phyloP scores from a whole-genome alignment of 1,139 yeast genomes.

The Suzukiozyma palmioleophila region DNA sequence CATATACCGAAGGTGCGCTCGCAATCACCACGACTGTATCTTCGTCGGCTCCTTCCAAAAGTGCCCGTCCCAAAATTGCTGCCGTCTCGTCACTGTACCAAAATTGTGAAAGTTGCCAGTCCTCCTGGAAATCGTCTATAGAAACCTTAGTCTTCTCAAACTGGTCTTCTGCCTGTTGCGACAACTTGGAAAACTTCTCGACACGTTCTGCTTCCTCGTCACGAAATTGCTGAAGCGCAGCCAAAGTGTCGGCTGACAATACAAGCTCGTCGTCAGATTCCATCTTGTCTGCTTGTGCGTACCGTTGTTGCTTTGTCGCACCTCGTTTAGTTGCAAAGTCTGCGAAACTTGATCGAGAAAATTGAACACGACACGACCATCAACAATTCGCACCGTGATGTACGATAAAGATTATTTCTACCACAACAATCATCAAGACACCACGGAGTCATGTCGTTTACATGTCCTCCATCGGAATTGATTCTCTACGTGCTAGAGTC shows the following conservation, averaged over 20 bases:
- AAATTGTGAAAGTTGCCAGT: conserved; percentile 92
- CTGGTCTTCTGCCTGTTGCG: conserved; percentile 54
- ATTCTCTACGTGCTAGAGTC: conserved; percentile 24
- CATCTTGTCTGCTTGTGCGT: background rate
- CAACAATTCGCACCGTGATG: no score
- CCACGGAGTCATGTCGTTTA: conserved; percentile 15
- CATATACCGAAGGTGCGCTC: conserved; percentile 90
- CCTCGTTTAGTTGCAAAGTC: background rate
- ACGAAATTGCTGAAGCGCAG: conserved; percentile 71
- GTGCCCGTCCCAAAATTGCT: conserved; percentile 56
- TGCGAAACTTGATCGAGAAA: background rate
- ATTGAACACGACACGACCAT: conserved; percentile 3
- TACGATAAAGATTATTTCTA: background rate
- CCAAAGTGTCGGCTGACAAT: conserved; percentile 68
- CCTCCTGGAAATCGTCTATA: conserved; percentile 74
- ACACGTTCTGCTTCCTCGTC: conserved; percentile 59
- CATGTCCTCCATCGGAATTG: conserved; percentile 27
- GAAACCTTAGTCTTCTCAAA: conserved; percentile 32
- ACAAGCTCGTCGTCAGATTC: conserved; percentile 39
- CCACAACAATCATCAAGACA: background rate
- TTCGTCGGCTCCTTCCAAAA: conserved; percentile 70
- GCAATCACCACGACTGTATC: conserved; percentile 70
- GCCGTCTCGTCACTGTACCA: conserved; percentile 83
- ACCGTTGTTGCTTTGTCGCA: background rate
- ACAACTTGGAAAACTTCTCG: conserved; percentile 55